phyloP scores from a whole-genome alignment of 257 asterid genomes.

The Solanum clarkiae region DNA sequence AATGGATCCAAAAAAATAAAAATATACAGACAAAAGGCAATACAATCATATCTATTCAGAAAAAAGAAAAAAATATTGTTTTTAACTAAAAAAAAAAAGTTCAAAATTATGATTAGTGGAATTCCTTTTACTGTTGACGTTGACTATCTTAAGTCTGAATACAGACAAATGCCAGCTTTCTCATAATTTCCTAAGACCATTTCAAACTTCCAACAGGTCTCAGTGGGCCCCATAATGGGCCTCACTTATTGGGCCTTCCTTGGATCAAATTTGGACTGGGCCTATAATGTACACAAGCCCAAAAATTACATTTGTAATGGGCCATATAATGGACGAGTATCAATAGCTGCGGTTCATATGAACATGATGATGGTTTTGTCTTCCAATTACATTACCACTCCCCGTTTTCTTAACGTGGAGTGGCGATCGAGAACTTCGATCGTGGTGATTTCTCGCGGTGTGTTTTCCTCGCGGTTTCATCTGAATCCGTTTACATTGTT shows the following conservation, averaged over 20 bases:
- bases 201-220: background rate
- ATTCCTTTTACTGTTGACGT: background rate
- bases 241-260: background rate
- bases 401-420: constrained; percentile 6
- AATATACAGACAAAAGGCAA: background rate
- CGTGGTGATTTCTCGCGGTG: background rate
- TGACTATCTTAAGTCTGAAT: background rate
- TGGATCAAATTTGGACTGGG: background rate
- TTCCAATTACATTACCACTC: background rate
- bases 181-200: background rate
- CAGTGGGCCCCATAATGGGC: background rate
- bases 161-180: background rate
- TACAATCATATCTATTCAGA: background rate
- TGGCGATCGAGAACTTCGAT: constrained; percentile 12
- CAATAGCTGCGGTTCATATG: constrained; percentile 8
- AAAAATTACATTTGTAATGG: background rate
- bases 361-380: background rate
- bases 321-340: background rate
- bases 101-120: background rate
- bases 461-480: constrained; percentile 16
- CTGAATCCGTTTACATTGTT: constrained; percentile 15
- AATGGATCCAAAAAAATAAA: background rate
- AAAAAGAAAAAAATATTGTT: too few relatives aligned
- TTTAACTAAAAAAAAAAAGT: background rate
- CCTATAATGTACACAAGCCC: background rate